Evolutionary conservation across 495 filamentous ascomycete genomes (phyloP).

Genomic region (Penicillium chermesinum): DNA sequence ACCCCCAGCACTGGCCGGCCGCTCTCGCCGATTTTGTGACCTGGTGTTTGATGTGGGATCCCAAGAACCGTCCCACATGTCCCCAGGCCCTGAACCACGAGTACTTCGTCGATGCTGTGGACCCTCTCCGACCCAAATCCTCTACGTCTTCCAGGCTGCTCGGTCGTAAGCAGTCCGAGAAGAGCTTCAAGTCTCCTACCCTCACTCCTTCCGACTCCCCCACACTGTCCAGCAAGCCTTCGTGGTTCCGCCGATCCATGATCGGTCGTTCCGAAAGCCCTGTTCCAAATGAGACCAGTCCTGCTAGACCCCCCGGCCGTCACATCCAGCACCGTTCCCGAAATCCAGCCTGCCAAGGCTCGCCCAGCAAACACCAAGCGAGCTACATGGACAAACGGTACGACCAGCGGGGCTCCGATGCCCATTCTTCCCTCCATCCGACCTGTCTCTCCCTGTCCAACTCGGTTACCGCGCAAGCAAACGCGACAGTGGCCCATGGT

Average conservation of each 20-base stretch:
- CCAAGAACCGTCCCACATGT: constrained; percentile 88
- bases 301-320: constrained; percentile 40
- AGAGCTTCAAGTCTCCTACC: constrained; percentile 52
- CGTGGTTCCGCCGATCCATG: constrained; percentile 93
- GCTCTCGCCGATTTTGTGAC: constrained; percentile 90
- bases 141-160: constrained; percentile 72
- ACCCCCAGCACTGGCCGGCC: constrained; percentile 83
- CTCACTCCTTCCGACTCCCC: constrained; percentile 65
- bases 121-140: constrained; percentile 88
- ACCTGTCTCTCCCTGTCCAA: constrained; percentile 92
- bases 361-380: constrained; percentile 64
- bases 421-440: constrained; percentile 94
- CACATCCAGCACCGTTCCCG: constrained; percentile 49
- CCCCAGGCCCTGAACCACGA: constrained; percentile 88
- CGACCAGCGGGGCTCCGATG: constrained; percentile 88
- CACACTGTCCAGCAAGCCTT: constrained; percentile 72
- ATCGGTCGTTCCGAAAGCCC: constrained; percentile 64
- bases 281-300: constrained; percentile 35
- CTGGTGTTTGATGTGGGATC: constrained; percentile 99
- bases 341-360: constrained; percentile 48
- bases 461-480: constrained; percentile 84
- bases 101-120: constrained; percentile 92
- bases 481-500: constrained; percentile 33
- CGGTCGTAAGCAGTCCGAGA: constrained; percentile 80
- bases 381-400: constrained; percentile 83